phyloP scores from a whole-genome alignment of 2,329 filamentous ascomycete genomes.

The Verticillium nubilum region DNA sequence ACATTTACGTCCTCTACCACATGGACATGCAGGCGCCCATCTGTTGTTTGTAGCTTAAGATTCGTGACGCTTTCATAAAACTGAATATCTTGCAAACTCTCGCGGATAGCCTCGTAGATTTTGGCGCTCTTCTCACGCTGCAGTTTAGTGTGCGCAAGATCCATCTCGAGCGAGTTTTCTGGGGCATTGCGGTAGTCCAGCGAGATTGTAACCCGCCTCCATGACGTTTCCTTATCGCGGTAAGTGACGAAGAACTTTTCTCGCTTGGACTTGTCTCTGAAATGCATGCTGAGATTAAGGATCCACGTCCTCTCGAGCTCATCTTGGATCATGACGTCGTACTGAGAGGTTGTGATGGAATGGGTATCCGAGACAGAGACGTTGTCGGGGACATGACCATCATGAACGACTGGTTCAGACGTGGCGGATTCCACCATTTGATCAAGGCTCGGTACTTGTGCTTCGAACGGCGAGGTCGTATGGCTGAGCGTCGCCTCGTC shows the following conservation, averaged over 20 bases:
- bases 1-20: conserved; percentile 93
- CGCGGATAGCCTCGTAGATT: conserved; percentile 91
- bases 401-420: conserved; percentile 3
- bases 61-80: conserved; percentile 97
- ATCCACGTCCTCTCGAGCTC: conserved; percentile 92
- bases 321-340: conserved; percentile 63
- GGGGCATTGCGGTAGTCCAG: conserved; percentile 84
- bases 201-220: conserved; percentile 87
- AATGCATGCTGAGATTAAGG: conserved; percentile 96
- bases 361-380: conserved; percentile 28
- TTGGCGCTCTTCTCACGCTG: conserved; percentile 89
- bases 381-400: conserved; percentile 13
- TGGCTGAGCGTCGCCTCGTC: conserved; percentile 18
- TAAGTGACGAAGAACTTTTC: conserved; percentile 99
- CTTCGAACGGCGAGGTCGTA: conserved; percentile 25
- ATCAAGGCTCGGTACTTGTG: conserved; percentile 16
- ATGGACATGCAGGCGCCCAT: conserved; percentile 87
- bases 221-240: conserved; percentile 70
- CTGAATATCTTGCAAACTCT: conserved; percentile 87
- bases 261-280: conserved; percentile 82
- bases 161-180: conserved; percentile 76
- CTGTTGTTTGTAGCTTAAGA: conserved; percentile 83
- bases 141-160: conserved; percentile 70
- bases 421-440: conserved; percentile 14
- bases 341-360: conserved; percentile 46